Conservation (phyloP, 148 eudicot genomes). For the Dysphania ambrosioides region DNA sequence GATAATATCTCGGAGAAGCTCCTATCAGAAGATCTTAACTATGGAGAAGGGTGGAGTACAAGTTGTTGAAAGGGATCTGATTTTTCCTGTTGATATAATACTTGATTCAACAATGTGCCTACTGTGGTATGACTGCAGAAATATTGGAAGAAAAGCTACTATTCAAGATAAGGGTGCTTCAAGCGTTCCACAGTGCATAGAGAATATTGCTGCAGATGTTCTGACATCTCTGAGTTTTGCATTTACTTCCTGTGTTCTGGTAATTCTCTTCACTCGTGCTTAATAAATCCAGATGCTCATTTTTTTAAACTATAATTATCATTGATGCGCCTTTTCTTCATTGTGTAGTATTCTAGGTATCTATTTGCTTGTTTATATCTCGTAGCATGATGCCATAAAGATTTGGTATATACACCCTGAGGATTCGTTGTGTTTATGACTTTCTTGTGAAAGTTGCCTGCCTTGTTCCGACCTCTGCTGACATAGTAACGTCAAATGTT, state of each 20-base stretch:
- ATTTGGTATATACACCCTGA: neutral
- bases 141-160: conserved; percentile 71
- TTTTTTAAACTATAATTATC: neutral
- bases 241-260: conserved; percentile 85
- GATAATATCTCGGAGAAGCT: conserved; percentile 88
- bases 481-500: neutral
- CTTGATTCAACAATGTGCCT: conserved; percentile 66
- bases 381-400: neutral
- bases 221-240: conserved; percentile 84
- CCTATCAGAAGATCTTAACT: conserved; percentile 79
- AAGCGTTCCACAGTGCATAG: conserved; percentile 68
- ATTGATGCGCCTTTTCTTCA: neutral
- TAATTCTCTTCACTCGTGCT: conserved; percentile 29
- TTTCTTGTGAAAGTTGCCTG: neutral
- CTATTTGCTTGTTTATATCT: neutral
- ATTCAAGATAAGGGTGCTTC: conserved; percentile 71
- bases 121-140: conserved; percentile 83
- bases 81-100: conserved; percentile 69
- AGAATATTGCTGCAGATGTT: conserved; percentile 73
- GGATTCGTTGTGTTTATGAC: neutral
- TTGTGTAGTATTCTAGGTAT: neutral
- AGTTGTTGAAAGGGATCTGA: conserved; percentile 82
- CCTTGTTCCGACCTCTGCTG: neutral
- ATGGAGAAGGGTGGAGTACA: conserved; percentile 82
- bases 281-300: conserved; percentile 1